Percentiles rank a stretch among this genome's conserved stretches.
phyloP scores from a whole-genome alignment of 257 asterid genomes.

The Solanum sejunctum region DNA sequence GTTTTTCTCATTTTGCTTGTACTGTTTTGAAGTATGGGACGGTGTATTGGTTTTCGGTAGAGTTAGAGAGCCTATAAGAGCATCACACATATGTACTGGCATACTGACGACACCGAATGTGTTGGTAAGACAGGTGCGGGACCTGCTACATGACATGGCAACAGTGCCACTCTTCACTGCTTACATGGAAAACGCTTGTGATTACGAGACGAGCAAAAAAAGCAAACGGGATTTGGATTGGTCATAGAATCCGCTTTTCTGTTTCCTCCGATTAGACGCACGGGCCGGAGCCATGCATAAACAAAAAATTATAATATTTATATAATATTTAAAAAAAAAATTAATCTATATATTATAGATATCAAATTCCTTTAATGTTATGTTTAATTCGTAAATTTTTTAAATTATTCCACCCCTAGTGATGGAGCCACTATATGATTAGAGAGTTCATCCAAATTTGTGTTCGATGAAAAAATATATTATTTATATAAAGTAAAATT shows the following conservation, averaged over 20 bases:
- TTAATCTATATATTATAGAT: too few species aligned
- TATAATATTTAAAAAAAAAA: too few species aligned
- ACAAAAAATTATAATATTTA: too few species aligned
- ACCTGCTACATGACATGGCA: background rate
- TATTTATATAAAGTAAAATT: too few species aligned
- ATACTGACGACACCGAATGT: background rate
- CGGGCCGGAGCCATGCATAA: too few species aligned
- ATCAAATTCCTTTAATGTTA: too few species aligned
- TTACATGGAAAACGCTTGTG: background rate
- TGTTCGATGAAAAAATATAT: too few species aligned
- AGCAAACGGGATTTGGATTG: conserved; percentile 7
- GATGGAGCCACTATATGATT: too few species aligned
- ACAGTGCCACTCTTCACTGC: background rate
- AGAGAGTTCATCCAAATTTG: too few species aligned
- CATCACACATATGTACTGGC: background rate
- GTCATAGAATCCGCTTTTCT: conserved; percentile 28
- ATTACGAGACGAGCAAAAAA: background rate
- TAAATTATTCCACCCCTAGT: too few species aligned
- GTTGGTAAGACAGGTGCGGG: background rate
- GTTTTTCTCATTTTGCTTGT: background rate
- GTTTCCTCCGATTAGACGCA: conserved; percentile 14
- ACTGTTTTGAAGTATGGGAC: background rate
- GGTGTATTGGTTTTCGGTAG: background rate
- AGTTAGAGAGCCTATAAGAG: background rate
- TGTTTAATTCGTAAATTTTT: too few species aligned